A percentile compares a stretch with the other conserved stretches of the same genome.
phyloP scores from a whole-genome alignment of 805 yeast species.

The Cyberlindnera maritima region DNA sequence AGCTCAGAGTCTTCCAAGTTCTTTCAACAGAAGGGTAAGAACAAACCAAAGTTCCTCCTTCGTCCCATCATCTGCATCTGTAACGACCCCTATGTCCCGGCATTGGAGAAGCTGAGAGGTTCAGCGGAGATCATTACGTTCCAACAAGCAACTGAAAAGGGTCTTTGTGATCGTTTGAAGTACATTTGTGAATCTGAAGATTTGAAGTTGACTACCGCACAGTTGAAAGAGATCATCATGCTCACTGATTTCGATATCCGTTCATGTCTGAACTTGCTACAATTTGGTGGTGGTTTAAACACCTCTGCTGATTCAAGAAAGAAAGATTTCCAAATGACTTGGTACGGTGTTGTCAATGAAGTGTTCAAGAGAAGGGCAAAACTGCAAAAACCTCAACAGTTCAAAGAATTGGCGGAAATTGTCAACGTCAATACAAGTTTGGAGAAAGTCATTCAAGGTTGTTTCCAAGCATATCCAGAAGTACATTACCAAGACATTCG shows the following conservation, averaged over 20 bases:
- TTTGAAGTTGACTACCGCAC: conserved; percentile 43
- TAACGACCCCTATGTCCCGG: conserved; percentile 76
- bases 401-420: conserved; percentile 43
- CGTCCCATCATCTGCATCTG: conserved; percentile 93
- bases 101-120: conserved; percentile 72
- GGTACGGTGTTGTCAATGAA: conserved; percentile 63
- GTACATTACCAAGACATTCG: conserved; percentile 64
- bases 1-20: conserved; percentile 25
- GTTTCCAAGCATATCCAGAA: conserved; percentile 64
- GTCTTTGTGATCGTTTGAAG: conserved; percentile 44
- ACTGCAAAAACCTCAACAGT: conserved; percentile 43
- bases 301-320: conserved; percentile 26
- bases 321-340: conserved; percentile 63
- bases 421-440: conserved; percentile 46
- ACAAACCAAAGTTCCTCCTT: conserved; percentile 44
- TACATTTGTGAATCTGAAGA: conserved; percentile 56
- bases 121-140: conserved; percentile 70
- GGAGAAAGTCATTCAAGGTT: conserved; percentile 69
- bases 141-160: conserved; percentile 51
- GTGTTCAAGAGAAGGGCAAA: conserved; percentile 56
- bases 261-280: conserved; percentile 79
- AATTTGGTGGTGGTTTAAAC: conserved; percentile 43
- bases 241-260: conserved; percentile 80
- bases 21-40: conserved; percentile 30
- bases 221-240: conserved; percentile 63